Evolutionary conservation across 768 basidiomycete species (phyloP), one percentile per base, ranked within the genome.

Genomic region (Amylocystis lapponica): DNA sequence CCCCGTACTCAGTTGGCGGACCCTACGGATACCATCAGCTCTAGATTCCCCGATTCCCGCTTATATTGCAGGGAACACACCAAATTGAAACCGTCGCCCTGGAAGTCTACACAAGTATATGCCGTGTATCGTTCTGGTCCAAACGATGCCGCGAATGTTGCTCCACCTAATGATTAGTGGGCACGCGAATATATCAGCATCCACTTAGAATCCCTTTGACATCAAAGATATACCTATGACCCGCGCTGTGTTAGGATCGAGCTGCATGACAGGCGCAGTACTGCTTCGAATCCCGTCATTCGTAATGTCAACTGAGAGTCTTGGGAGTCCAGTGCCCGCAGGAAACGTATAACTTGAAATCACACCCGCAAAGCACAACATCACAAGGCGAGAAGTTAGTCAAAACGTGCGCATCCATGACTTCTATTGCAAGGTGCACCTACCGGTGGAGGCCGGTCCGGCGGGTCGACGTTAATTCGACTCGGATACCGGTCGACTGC

Each of bases 71-170:
- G 9, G 3, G n/a, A 3, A 36, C 36, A 4, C 34, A 56, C 60
- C 31, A 61, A 29, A 11, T 50, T 46, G 39, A 55, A 58, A 0
- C 72, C 75, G 23, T 74, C 70, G 4, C 75, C 78, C 48, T 71
- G 66, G 60, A 82, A 83, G 46, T 78, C 76, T 0, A 78, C 72
- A 50, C 80, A 83, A 0, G 74, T 74, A 51, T 74, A 81, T 1
- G 73, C 76, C 12, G 65, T 64, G 56, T 81, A 83, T 10, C 71
- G 62, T 2, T 75, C 77, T 31, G 76, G 75, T 3, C 80, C 81
- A 51, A 83, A 83, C 0, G 75, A 76, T 7, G 75, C 72, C 7
- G 71, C 68, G 50, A 77, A 81, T 25, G 59, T 60, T 7, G 63
- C 61, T 17, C 65, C 66, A 1, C 65, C 69, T 51, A 27, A 25